Evolutionary conservation across 2,329 filamentous ascomycete species (phyloP), one percentile per base, ranked within the genome.

Genomic region (Biscogniauxia mediterranea): DNA sequence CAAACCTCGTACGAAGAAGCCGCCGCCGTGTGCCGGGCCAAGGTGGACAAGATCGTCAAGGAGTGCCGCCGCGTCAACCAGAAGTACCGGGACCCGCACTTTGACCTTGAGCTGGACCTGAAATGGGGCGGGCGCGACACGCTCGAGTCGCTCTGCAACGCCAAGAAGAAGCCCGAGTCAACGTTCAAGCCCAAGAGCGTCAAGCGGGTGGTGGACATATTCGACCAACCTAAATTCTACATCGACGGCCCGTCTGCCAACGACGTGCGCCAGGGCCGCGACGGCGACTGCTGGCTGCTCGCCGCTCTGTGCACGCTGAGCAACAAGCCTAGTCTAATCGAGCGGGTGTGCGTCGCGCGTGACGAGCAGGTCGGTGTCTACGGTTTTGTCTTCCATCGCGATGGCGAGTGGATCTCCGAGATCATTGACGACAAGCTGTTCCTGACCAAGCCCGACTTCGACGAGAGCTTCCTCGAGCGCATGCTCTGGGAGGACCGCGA

Each of bases 261-360:
- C 65, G 91, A 96, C 74, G 88, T 96, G 20, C 84, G 89, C 32
- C 92, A 95, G 73, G 92, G 92, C 1, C 82, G 84, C 8, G 86
- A 89, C 64, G 92, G 92, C 1, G 91, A 96, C 71, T 96, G 92
- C 74, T 96, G 92, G 91, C 85, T 95, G 60, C 87, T 96, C 79
- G 89, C 92, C 6, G 90, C 91, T 0, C 76, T 96, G 51, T 91
- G 89, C 63, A 92, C 90, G 0, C 81, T 96, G 63, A 88, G 86
- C 66, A 92, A 91, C 71, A 90, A 91, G 74, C 77, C 84, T 20
- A 87, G 85, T 0, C 74, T 93, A 63, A 90, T 95, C 57, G 86
- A 93, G 73, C 83, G 79, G 58, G 80, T 93, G 8, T 95, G 91
- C 66, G 89, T 95, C 54, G 88, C 85, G 5, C 83, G 85, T 13